Base-by-base conservation (phyloP, 1,139 yeast species). In the Suhomyces kunorum region DNA sequence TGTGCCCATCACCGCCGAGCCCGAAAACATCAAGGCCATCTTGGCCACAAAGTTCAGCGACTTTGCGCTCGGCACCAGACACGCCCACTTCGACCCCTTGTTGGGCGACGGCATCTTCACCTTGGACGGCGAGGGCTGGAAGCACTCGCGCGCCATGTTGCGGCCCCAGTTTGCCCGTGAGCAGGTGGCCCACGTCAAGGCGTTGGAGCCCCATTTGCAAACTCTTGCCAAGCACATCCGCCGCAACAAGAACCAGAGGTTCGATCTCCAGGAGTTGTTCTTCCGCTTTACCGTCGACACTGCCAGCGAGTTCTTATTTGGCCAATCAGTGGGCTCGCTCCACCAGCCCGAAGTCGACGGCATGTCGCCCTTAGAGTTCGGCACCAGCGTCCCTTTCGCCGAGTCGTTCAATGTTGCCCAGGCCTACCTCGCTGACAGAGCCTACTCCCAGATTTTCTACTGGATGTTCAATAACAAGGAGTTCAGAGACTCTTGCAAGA, bases 281-380 rank as follows among this genome's bases (percentile, higher is more conserved):
- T 78, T 71, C 58, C 59, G 60, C 43, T 60, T 79, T 34, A 79
- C 84, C 5, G 66, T 79, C 44, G 84, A 79, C 53, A 70, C 80
- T 17, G 76, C 83, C 4, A 73, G 82, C 12, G 82, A 79, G 56
- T 77, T 78, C 51, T 63, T 79, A 49, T 78, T 79, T 59, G 84
- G 84, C 11, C 78, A 73, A 52, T 68, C 78, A 8, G 75, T 73
- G 9, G 64, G 66, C 38, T 60, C 71, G 13, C 65, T 76, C 40
- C 54, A 58, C 32, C 66, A 63, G 41, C 61, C 56, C 11, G 43
- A 50, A 3, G 46, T 47, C 1, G 66, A 61, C 23, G 66, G 66
- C n/a, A 67, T 63, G 39, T 49, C 53, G 17, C 36, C 38, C 6
- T 28, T 40, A 8, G 30, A 41, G 15, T 32, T 35, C 9, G 45